Evolutionary conservation across 371 early-diverging fungal species (phyloP), one percentile per base, ranked within the genome.

Genomic region (Mortierella sp.): DNA sequence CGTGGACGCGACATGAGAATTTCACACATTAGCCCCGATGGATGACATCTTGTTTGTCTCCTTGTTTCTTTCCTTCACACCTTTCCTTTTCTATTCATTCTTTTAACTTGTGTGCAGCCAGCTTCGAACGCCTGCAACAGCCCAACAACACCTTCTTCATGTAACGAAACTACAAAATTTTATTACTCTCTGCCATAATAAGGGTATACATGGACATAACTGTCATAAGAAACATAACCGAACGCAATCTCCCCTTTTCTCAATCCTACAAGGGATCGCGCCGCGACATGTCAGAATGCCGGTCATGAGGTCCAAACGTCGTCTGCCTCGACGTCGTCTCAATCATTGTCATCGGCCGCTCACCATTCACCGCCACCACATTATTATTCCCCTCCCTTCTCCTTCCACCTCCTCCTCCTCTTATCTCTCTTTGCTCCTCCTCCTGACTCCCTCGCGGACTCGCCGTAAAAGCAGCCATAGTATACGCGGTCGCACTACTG

Each of bases 381-480:
- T 57, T 34, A 5, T 65, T 2, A 45, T 79, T 80, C 24, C 11
- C 11, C 7, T 6, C 55, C 55, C 55, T n/a, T 24, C n/a, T 7
- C 42, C n/a, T n/a, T n/a, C n/a, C n/a, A n/a, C n/a, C n/a, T n/a
- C n/a, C n/a, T n/a, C n/a, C n/a, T n/a, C 42, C 42, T 38, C 42
- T 5, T 38, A 1, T 38, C 42, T 38, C 42, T 38, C 42, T 5
- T 38, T 38, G 42, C 42, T 31, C 21, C 24, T 72, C 84, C 7
- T 77, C 45, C 1, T 71, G 11, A 48, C 84, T 83, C 26, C 16
- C 28, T 10, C 84, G 63, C 14, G 84, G 80, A 47, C 84, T 83
- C 38, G 71, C 48, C 28, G 80, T 76, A 45, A 83, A 74, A 7
- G 77, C 63, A 1, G 52, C 81, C 73, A 75, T 77, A 0, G 78